Conservation (phyloP, 1,284 basidiomycete species). For the Mycena citricolor region DNA sequence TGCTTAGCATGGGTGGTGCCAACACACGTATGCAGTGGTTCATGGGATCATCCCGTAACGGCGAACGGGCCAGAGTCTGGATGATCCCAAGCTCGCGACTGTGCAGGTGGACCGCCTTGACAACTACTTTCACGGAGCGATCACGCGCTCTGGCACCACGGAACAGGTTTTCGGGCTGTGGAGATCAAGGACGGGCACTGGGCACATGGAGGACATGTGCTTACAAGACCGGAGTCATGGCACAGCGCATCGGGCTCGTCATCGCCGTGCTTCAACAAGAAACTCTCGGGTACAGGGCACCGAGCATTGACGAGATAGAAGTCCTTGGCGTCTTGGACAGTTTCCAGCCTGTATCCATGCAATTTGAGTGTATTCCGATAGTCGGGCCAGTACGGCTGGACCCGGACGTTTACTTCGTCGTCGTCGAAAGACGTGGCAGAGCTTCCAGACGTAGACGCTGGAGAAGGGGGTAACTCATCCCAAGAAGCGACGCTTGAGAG, state of each 20-base stretch:
- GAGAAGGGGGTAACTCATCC: conserved; percentile 31
- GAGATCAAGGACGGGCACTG: conserved; percentile 14
- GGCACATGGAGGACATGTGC: conserved; percentile 26
- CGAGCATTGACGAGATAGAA: conserved; percentile 45
- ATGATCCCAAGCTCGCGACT: conserved; percentile 65
- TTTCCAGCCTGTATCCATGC: conserved; percentile 64
- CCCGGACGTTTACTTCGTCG: conserved; percentile 57
- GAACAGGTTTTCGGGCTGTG: conserved; percentile 69
- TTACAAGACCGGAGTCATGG: conserved; percentile 66
- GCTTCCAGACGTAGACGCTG: conserved; percentile 47
- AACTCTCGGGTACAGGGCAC: conserved; percentile 25
- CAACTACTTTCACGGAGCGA: conserved; percentile 52
- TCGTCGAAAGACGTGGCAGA: conserved; percentile 50
- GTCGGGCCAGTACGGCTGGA: conserved; percentile 59
- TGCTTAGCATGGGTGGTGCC: conserved; percentile 10
- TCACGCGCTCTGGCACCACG: conserved; percentile 55
- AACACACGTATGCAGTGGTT: conserved; percentile 75
- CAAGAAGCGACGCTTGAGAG: conserved; percentile 13
- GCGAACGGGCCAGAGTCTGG: conserved; percentile 50
- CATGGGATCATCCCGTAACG: conserved; percentile 55
- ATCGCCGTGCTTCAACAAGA: conserved; percentile 16
- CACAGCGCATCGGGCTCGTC: conserved; percentile 53
- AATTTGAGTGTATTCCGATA: conserved; percentile 49
- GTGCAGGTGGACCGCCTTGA: conserved; percentile 63
- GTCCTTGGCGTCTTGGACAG: conserved; percentile 59